Evolutionary conservation across 1,139 yeast genomes (phyloP).

Genomic region (Citeromyces hawaiiensis): DNA sequence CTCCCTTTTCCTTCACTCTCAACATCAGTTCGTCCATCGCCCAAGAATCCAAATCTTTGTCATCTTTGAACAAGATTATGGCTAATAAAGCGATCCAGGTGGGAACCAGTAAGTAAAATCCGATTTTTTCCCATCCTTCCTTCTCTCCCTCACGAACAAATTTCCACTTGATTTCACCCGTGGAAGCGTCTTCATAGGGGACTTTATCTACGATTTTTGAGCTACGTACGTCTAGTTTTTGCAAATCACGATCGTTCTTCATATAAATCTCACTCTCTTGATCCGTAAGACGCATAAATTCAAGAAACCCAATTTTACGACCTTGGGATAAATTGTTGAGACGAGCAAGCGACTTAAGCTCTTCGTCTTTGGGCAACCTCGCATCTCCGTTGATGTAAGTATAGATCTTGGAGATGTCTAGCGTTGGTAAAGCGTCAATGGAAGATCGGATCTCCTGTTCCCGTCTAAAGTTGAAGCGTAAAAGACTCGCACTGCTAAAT

Average conservation of each 20-base stretch:
- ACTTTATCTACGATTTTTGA: conserved; percentile 64
- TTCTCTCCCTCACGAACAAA: conserved; percentile 62
- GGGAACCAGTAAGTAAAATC: conserved; percentile 64
- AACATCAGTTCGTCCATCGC: conserved; percentile 56
- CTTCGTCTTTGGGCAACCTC: conserved; percentile 57
- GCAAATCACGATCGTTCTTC: conserved; percentile 53
- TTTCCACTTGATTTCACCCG: conserved; percentile 75
- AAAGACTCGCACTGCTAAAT: not conserved
- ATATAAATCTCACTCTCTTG: conserved; percentile 46
- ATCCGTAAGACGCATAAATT: conserved; percentile 40
- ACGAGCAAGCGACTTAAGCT: conserved; percentile 63
- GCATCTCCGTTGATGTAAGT: conserved; percentile 72
- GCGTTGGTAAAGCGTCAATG: conserved; percentile 30
- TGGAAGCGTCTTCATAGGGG: conserved; percentile 67
- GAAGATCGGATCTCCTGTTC: conserved; percentile 3
- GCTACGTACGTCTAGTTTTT: conserved; percentile 49
- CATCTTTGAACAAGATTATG: conserved; percentile 30
- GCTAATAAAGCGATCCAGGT: conserved; percentile 34
- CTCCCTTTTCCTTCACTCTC: conserved; percentile 60
- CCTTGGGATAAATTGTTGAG: conserved; percentile 49
- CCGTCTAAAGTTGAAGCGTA: conserved; percentile 1
- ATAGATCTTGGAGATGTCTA: conserved; percentile 35
- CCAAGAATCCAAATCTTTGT: conserved; percentile 21
- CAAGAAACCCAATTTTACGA: conserved; percentile 39
- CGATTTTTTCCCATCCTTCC: conserved; percentile 76